These are phyloP conservation scores for Skeletonema potamos DNA, from an alignment of 108 stramenopile species.

Conservation along the genomic window DNA sequence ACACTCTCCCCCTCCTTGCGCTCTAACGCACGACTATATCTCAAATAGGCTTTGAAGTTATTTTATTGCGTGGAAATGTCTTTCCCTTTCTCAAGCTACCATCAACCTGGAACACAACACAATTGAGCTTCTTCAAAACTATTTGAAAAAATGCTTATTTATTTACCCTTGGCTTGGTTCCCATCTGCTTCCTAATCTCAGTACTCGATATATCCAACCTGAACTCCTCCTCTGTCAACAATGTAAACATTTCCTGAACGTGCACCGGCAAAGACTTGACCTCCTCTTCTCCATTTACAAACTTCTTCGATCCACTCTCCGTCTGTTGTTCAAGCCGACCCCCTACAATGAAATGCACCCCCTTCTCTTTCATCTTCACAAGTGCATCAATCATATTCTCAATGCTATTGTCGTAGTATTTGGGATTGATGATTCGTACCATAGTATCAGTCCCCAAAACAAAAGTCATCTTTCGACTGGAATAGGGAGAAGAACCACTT, in stretches of 20 bases:
- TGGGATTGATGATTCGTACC: constrained; percentile 84
- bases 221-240: constrained; percentile 72
- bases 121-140: too few relatives aligned
- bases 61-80: too few relatives aligned
- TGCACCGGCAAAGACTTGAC: constrained; percentile 53
- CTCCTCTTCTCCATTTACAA: constrained; percentile 72
- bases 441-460: constrained; percentile 89
- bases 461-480: constrained; percentile 56
- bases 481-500: neutral
- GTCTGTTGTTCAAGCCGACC: constrained; percentile 67
- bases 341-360: constrained; percentile 77
- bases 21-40: too few relatives aligned
- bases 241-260: constrained; percentile 64
- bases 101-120: too few relatives aligned
- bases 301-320: constrained; percentile 34
- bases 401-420: constrained; percentile 73
- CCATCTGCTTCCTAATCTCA: constrained; percentile 54
- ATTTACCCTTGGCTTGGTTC: constrained; percentile 1
- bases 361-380: constrained; percentile 52
- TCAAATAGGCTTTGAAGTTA: too few relatives aligned
- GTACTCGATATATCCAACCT: constrained; percentile 78
- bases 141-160: too few relatives aligned
- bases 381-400: constrained; percentile 60
- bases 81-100: too few relatives aligned
- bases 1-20: too few relatives aligned